Percentiles rank a stretch among this genome's conserved stretches.
Conservation (phyloP, 768 basidiomycete genomes). For the Leucocoprinus sp. region DNA sequence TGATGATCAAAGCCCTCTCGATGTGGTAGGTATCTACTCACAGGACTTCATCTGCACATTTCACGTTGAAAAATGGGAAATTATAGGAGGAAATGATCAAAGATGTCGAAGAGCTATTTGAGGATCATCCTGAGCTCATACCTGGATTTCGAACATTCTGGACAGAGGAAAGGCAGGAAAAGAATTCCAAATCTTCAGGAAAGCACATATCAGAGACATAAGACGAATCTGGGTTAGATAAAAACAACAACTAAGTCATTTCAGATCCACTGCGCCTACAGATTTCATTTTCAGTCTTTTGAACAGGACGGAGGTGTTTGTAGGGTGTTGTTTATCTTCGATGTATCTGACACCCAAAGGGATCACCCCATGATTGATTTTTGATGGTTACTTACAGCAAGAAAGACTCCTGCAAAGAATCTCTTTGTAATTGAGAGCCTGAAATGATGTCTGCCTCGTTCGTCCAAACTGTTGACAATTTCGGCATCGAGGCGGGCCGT, state of each 20-base stretch:
- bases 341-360: neutral
- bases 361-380: neutral
- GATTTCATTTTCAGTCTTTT: too few species aligned
- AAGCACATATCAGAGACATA: neutral
- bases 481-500: constrained; percentile 8
- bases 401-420: neutral
- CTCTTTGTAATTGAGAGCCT: neutral
- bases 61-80: neutral
- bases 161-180: neutral
- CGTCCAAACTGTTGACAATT: constrained; percentile 3
- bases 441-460: constrained; percentile 1
- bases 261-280: too few species aligned
- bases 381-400: neutral
- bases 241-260: too few species aligned
- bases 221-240: too few species aligned
- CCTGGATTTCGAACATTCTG: constrained; percentile 1
- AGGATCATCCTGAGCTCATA: constrained; percentile 3
- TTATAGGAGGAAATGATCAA: constrained; percentile 3
- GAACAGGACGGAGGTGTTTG: neutral
- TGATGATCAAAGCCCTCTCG: neutral
- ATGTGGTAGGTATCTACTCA: neutral
- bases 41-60: neutral
- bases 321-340: neutral
- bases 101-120: constrained; percentile 4
- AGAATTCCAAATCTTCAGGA: neutral